Conservation (phyloP, 345 rosid genomes). For the Ricinus communis region DNA sequence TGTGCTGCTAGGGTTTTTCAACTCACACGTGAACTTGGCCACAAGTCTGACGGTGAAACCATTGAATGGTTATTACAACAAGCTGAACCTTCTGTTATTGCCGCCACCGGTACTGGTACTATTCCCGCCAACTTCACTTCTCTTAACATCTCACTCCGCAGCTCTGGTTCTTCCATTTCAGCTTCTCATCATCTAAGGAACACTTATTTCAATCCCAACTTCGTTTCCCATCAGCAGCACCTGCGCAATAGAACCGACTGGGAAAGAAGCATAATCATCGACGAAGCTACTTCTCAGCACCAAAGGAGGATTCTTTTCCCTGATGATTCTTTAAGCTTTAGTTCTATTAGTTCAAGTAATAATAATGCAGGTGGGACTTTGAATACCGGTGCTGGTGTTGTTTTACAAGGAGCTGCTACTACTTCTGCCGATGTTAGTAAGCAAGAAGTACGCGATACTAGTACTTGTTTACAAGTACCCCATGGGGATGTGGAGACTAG, state of each 20-base stretch:
- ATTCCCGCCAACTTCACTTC: conserved; percentile 91
- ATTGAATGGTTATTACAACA: conserved; percentile 88
- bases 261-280: conserved; percentile 31
- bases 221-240: conserved; percentile 32
- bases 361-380: neutral
- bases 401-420: neutral
- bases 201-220: conserved; percentile 44
- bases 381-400: neutral
- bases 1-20: conserved; percentile 96
- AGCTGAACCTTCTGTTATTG: conserved; percentile 88
- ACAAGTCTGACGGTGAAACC: conserved; percentile 89
- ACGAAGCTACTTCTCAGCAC: conserved; percentile 29
- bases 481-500: conserved; percentile 28
- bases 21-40: conserved; percentile 86
- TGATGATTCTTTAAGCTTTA: conserved; percentile 25
- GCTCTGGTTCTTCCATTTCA: conserved; percentile 73
- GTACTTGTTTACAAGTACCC: conserved; percentile 17
- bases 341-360: conserved; percentile 12
- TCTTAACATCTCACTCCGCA: conserved; percentile 79
- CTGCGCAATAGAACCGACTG: conserved; percentile 34
- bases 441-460: conserved; percentile 33
- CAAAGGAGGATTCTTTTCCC: conserved; percentile 32
- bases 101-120: conserved; percentile 93
- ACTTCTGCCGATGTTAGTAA: conserved; percentile 13
- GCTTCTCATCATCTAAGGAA: conserved; percentile 61